These are phyloP conservation scores for Dalbergia cultrata DNA, from an alignment of 306 rosid species.

Conservation along the genomic window DNA sequence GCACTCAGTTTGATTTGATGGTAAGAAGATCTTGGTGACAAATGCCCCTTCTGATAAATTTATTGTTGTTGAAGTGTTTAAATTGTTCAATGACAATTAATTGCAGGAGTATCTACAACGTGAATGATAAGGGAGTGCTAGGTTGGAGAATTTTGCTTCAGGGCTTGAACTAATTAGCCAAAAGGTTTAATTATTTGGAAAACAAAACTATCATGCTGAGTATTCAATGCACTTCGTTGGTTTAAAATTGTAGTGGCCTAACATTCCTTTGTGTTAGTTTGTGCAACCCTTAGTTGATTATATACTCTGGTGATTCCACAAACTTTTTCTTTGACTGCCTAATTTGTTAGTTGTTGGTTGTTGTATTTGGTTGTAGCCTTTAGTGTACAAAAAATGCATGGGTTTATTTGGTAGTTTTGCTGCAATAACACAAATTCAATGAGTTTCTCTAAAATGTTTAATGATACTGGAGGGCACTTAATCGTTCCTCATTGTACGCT, in stretches of 20 bases:
- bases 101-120: conserved; percentile 98
- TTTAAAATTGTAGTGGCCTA: conserved; percentile 34
- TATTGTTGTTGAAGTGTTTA: too few species aligned
- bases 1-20: conserved; percentile 98
- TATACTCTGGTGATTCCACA: conserved; percentile 8
- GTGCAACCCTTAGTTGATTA: neutral
- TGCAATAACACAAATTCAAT: conserved; percentile 17
- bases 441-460: conserved; percentile 27
- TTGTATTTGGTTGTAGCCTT: conserved; percentile 19
- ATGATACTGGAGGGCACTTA: neutral
- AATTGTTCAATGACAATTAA: too few species aligned
- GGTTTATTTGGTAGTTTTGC: conserved; percentile 24
- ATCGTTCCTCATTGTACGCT: conserved; percentile 4
- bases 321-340: conserved; percentile 7
- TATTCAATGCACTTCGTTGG: too few species aligned
- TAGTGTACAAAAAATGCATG: conserved; percentile 5
- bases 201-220: too few species aligned
- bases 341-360: neutral
- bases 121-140: conserved; percentile 88
- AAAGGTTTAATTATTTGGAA: too few species aligned
- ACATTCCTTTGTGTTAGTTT: conserved; percentile 28
- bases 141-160: conserved; percentile 89
- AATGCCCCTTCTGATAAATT: too few species aligned
- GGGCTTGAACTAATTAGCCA: too few species aligned
- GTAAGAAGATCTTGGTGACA: too few species aligned